Base-by-base conservation (phyloP, 208 protist genomes). In the Willaertia magna region DNA sequence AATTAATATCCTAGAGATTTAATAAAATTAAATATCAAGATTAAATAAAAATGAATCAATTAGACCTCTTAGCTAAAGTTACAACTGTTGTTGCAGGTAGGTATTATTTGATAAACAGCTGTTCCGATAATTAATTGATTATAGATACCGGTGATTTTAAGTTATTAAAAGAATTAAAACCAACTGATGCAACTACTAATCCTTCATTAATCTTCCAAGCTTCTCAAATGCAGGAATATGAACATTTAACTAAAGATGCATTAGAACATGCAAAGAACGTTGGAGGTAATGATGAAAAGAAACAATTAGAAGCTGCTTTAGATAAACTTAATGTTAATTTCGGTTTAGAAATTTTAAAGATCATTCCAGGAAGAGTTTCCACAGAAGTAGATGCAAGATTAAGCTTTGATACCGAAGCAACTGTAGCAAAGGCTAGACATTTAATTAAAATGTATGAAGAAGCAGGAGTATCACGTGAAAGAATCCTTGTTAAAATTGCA, bases 151-250 rank as follows among this genome's bases (percentile, higher is more conserved):
- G 96, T n/a, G 95, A 98, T 90, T 97, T 98, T 87, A 91, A 92
- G 67, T 89, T 93, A 6, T 95, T 99, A 52, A 91, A 83, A 12
- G 91, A 98, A 88, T 98, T 93, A 91, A 89, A 91, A 76, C 95
- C 97, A 42, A 91, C 96, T 87, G 97, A 99, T 91, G 95, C 96
- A 48, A 99, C 97, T 26, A 99, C 97, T 40, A 99, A 99, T 90
- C 97, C 97, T 43, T 98, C 96, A 48, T 95, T 99, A 20, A 91
- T 99, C 16, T 92, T 96, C 18, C 90, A 89, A 39, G 97, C 96
- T 44, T 93, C 95, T 52, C 90, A 96, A 87, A 88, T 96, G 79
- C 88, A 91, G 48, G 87, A 95, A 90, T 98, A 98, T 90, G 84
- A 86, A 48, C 67, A 92, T 74, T 89, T 98, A 34, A 87, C 97